Evolutionary conservation across 1,284 basidiomycete genomes (phyloP).

Genomic region (Coniferiporia weirii): DNA sequence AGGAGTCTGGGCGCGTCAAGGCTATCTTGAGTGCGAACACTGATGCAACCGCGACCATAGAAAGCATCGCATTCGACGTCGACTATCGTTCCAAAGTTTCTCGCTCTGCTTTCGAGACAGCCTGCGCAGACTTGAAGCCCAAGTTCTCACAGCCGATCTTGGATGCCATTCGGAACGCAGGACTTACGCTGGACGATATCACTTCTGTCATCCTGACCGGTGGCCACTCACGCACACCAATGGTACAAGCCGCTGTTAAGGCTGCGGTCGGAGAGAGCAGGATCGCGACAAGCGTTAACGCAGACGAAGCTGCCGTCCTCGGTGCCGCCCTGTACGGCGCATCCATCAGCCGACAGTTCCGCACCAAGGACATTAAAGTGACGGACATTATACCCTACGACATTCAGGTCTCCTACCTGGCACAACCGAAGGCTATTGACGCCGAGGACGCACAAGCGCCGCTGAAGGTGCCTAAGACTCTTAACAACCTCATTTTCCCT

Average conservation of each 20-base stretch:
- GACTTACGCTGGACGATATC: conserved; percentile 59
- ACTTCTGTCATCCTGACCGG: conserved; percentile 90
- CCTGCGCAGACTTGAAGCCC: conserved; percentile 55
- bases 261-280: conserved; percentile 74
- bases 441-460: conserved; percentile 16
- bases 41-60: conserved; percentile 73
- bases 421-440: conserved; percentile 43
- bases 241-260: conserved; percentile 83
- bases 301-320: conserved; percentile 94
- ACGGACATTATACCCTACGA: conserved; percentile 70
- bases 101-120: conserved; percentile 73
- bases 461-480: conserved; percentile 49
- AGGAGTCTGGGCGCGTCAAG: conserved; percentile 91
- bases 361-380: conserved; percentile 91
- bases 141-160: conserved; percentile 72
- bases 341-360: conserved; percentile 84
- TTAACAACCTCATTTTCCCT: conserved; percentile 73
- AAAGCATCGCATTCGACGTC: conserved; percentile 85
- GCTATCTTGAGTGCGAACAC: conserved; percentile 90
- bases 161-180: conserved; percentile 70
- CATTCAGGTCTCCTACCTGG: conserved; percentile 71
- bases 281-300: conserved; percentile 92
- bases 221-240: conserved; percentile 85
- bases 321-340: conserved; percentile 94
- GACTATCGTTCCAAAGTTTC: conserved; percentile 83